Base-by-base conservation (phyloP, 352 stramenopile species). In the Halophytophthora polymorphica region DNA sequence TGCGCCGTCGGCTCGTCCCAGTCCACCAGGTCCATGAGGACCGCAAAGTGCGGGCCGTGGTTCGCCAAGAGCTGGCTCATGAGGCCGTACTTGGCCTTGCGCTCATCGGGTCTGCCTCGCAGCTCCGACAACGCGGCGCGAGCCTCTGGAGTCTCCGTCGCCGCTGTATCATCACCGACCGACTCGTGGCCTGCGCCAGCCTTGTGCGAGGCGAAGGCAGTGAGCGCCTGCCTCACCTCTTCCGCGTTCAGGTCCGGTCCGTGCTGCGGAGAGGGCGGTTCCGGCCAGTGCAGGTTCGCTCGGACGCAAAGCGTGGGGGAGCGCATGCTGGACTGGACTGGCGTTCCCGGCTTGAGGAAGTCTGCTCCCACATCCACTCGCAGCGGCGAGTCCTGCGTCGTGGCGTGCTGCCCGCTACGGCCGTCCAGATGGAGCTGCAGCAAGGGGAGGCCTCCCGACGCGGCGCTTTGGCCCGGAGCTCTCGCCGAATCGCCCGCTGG, bases 11-110 rank as follows among this genome's bases (percentile, higher is more conserved):
- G 45, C 5, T 78, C 67, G 8, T 68, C 43, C 66, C 60, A 82
- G 12, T 83, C 72, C 0, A 89, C 67, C 10, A 93, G 51, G 13
- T 82, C 53, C n/a, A 90, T 65, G 14, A 93, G 53, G 17, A 66
- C 56, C 7, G 76, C 56, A 41, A 93, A 88, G 21, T 89, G 69
- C 3, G 50, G 18, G 7, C 41, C 56, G 59, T 81, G 63, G 28
- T 86, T 90, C 25, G 81, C 80, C 11, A 91, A 56, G 6, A 86
- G 53, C 2, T 88, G 71, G 14, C 64, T 81, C 49, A 83, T 69
- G 12, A 68, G 11, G 6, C 60, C 67, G 42, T 66, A 73, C 10
- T 59, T 71, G 2, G 60, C 29, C 22, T 59, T 65, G 19, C 6
- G 19, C 25, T 52, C 51, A 15, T 2, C 19, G 14, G 29, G 15